These are phyloP conservation scores for Picocystis salinarum DNA, from an alignment of 139 green algal species.

Conservation along the genomic window DNA sequence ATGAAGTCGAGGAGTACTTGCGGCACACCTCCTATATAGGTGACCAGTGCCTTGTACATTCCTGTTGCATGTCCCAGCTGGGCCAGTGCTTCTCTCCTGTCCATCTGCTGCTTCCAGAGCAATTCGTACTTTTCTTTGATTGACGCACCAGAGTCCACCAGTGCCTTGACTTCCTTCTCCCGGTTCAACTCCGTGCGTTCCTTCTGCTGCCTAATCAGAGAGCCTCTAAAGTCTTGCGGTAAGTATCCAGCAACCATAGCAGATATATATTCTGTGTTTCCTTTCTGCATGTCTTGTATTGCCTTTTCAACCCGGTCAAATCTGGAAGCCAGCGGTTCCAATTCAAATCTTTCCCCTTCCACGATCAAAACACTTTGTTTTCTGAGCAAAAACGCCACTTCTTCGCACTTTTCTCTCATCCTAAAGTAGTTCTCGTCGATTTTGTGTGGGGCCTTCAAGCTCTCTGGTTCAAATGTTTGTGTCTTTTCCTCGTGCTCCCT, in stretches of 20 bases:
- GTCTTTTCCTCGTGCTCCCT: constrained; percentile 1
- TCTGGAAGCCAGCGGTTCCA: neutral
- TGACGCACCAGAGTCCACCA: constrained; percentile 12
- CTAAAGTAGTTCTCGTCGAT: constrained; percentile 3
- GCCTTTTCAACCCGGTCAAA: neutral
- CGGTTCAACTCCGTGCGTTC: constrained; percentile 18
- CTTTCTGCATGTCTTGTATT: constrained; percentile 4
- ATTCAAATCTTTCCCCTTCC: neutral
- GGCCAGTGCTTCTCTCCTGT: constrained; percentile 15
- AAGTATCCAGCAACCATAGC: constrained; percentile 14
- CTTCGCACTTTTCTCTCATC: constrained; percentile 5
- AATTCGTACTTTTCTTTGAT: constrained; percentile 25
- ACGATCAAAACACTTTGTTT: neutral
- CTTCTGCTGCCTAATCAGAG: constrained; percentile 19
- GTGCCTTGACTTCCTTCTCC: constrained; percentile 15
- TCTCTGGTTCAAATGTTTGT: neutral
- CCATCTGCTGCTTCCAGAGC: constrained; percentile 27
- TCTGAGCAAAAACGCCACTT: neutral
- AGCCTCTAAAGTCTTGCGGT: constrained; percentile 21
- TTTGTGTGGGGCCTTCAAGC: constrained; percentile 2
- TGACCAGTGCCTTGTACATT: constrained; percentile 13
- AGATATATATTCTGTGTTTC: constrained; percentile 2
- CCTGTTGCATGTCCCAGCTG: constrained; percentile 14
- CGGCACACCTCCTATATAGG: neutral
- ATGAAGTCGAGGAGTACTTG: neutral